Base-by-base conservation (phyloP, 2,329 filamentous ascomycete species). In the Plectosphaerella cucumerina region DNA sequence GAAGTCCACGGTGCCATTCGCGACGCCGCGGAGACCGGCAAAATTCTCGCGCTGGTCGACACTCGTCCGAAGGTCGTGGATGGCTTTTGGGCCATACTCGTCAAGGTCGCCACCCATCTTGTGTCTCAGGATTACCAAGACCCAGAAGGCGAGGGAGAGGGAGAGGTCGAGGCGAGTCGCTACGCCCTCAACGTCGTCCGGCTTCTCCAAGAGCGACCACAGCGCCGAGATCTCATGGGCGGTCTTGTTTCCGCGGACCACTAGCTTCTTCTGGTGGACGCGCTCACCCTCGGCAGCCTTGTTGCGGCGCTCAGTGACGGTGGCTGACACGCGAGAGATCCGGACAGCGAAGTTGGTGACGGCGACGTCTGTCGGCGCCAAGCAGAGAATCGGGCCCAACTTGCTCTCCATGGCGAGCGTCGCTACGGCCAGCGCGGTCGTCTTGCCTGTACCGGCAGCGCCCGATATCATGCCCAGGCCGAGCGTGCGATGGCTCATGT, bases 361-460 rank as follows among this genome's bases (percentile, higher is more conserved):
- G 5, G 54, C 49, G 6, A 49, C 48, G 39, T 56, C 31, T 1
- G 53, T 56, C 4, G 57, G 57, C 2, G 47, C 59, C n/a, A 46
- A 50, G 33, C 49, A 51, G 17, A 49, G 51, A 6, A 59, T 26
- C 1, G 21, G 14, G 1, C 53, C 56, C 2, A 59, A 8, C 1
- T 18, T 55, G 12, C 21, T 46, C 0, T 46, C 15, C 39, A 61
- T 55, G 0, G 51, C 54, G 0, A 62, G 23, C 0, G 55, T 12
- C 1, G 34, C 44, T 1, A 46, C 50, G 14, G 55, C 51, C 0
- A 53, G 14, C 10, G 44, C 12, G 0, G 53, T 42, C 0, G 59
- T 60, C 14, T 59, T 61, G 0, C 56, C 59, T 6, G 52, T 55
- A 0, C 56, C 58, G 11, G 58, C 23, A 9, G 23, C 23, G 9